phyloP scores from a whole-genome alignment of 345 rosid species.

The Salix exigua region DNA sequence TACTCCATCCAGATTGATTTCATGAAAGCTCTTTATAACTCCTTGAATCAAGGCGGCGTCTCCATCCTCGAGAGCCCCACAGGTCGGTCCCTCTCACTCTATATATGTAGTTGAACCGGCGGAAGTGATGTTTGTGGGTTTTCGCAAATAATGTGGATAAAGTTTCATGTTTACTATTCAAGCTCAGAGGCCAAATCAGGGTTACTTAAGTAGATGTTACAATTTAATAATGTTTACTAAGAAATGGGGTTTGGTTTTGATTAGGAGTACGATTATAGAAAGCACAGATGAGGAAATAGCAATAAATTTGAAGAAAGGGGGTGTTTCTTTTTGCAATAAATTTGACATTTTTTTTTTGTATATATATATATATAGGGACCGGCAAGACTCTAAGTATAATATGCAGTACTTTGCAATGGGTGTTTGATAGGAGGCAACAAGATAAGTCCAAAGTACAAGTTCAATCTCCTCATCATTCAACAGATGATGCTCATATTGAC shows the following conservation, averaged over 20 bases:
- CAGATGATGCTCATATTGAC: slow-evolving; percentile 18
- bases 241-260: no score
- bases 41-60: slow-evolving; percentile 74
- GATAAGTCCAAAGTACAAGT: slow-evolving; percentile 16
- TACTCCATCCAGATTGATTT: slow-evolving; percentile 79
- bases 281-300: not conserved
- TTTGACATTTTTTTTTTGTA: not conserved
- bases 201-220: no score
- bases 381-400: slow-evolving; percentile 90
- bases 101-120: no score
- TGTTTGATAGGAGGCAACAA: slow-evolving; percentile 53
- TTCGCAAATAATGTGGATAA: not conserved
- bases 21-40: slow-evolving; percentile 78
- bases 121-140: not conserved
- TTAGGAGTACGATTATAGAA: no score
- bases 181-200: no score
- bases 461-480: slow-evolving; percentile 13
- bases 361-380: slow-evolving; percentile 47
- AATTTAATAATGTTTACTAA: no score
- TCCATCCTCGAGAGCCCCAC: slow-evolving; percentile 98
- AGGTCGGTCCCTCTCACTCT: slow-evolving; percentile 32
- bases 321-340: no score
- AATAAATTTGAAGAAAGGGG: not conserved
- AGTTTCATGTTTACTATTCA: no score
- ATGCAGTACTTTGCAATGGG: slow-evolving; percentile 83